Base-by-base conservation (phyloP, 163 green algal species). In the Trebouxia gelatinosa region DNA sequence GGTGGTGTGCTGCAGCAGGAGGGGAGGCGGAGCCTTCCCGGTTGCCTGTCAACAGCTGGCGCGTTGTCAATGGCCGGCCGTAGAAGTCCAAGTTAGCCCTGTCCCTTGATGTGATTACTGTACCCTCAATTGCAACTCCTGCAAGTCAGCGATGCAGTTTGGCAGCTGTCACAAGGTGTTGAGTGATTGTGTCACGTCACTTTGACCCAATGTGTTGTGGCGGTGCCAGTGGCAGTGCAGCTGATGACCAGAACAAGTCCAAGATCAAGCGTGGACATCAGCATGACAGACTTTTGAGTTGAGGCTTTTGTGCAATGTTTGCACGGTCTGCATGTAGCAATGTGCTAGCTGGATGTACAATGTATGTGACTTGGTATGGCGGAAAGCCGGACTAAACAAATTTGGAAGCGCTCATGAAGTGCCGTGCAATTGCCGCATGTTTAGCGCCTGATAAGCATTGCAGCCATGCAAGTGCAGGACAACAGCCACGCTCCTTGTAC, bases 51-150 rank as follows among this genome's bases (percentile, higher is more conserved):
- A 87, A 79, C 82, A 93, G 84, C 81, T 90, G 80, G 65, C 72
- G 72, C 1, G 88, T 78, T 3, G 80, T 87, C 7, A 88, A 72
- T 2, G 81, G 77, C 38, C 85, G 84, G 39, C 87, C 83, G 46
- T 92, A 91, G 77, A 91, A 92, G 66, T 72, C 68, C 17, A 68
- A 34, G 70, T 91, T 89, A 39, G 89, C 81, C 35, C 76, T 75
- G 28, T 77, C 70, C 4, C 90, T 70, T 23, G 84, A 83, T 35
- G 64, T 82, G 31, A 91, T 83, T 23, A 93, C 48, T 13, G 81
- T 87, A 57, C 88, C 85, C 48, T 95, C 85, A 40, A 95, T 16
- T 6, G 80, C 83, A 2, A 91, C 70, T 3, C 90, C 90, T 67
- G 87, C 48, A 75, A 46, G 31, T 21, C n/a, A n/a, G n/a, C n/a